Base-by-base conservation (phyloP, 768 basidiomycete genomes). In the Lactarius hengduanensis region DNA sequence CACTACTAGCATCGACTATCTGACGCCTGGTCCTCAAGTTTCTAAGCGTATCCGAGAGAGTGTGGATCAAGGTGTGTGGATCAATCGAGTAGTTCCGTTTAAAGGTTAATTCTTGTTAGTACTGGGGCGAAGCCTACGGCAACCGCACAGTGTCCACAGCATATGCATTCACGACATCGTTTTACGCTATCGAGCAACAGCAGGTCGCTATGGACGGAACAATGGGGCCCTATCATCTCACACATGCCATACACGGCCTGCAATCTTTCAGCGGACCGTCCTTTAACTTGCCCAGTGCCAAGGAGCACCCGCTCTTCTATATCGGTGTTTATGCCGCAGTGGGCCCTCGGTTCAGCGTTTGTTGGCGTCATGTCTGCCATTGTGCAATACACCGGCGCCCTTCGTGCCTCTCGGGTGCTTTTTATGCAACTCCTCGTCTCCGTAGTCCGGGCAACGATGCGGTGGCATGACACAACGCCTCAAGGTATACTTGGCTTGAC, bases 401-500 rank as follows among this genome's bases (percentile, higher is more conserved):
- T 81, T 65, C 75, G 76, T 47, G 79, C 76, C 9, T 78, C 77
- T 40, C 71, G 75, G 47, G 69, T 72, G 3, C 70, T 79, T 40
- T 82, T 79, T 73, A 83, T 78, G 70, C 79, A 81, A 59, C 76
- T 95, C 43, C 77, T 94, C 61, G 83, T 81, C 8, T 83, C 83
- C 0, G 90, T 95, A 11, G 86, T 93, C 20, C 81, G 86, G 16
- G 91, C 92, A 9, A 93, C 93, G 6, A 92, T 94, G 82, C 82
- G 92, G 62, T 92, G 89, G 81, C 88, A 88, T 72, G 91, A 94
- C 73, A 86, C 88, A 0, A 94, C 92, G 0, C 92, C 92, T 1
- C 86, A 89, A 76, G 91, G 91, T 81, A 71, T 57, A 43, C n/a
- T 20, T 61, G 11, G 16, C 45, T 32, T 58, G 28, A 62, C 54